These are phyloP conservation scores for Plenodomus tracheiphilus DNA, from an alignment of 2,329 filamentous ascomycete genomes.

Conservation along the genomic window DNA sequence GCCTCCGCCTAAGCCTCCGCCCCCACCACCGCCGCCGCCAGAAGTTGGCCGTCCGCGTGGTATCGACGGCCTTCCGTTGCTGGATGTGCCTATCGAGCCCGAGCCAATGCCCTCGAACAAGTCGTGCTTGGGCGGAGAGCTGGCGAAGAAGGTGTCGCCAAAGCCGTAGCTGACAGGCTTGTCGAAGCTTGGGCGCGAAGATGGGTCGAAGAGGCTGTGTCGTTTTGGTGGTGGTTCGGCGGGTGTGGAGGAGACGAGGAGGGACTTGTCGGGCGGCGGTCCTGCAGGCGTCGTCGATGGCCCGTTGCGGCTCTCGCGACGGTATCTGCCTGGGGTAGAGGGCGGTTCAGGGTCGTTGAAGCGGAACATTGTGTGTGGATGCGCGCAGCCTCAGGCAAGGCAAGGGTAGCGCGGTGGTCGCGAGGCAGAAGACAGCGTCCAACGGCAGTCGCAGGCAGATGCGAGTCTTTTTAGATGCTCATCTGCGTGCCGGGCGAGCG, in stretches of 20 bases:
- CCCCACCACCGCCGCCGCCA: slow-evolving; percentile 6
- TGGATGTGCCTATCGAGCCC: slow-evolving; percentile 32
- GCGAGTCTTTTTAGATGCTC: too few relatives aligned
- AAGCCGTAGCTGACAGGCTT: slow-evolving; percentile 23
- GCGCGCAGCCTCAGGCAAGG: slow-evolving; percentile 3
- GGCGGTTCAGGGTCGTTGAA: slow-evolving; percentile 39
- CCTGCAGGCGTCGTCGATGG: slow-evolving; percentile 63
- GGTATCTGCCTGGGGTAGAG: slow-evolving; percentile 39
- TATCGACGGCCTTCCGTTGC: slow-evolving; percentile 28
- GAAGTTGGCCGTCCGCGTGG: slow-evolving; percentile 33
- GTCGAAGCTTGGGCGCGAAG: slow-evolving; percentile 45
- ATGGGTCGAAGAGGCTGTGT: slow-evolving; percentile 53
- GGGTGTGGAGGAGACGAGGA: slow-evolving; percentile 59
- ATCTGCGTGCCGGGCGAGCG: too few relatives aligned
- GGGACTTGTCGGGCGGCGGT: slow-evolving; percentile 52
- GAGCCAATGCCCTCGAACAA: slow-evolving; percentile 32
- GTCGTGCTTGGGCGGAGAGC: slow-evolving; percentile 41
- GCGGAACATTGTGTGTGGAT: slow-evolving; percentile 37
- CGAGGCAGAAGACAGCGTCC: too few relatives aligned
- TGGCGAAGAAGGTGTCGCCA: slow-evolving; percentile 25
- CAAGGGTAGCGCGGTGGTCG: too few relatives aligned
- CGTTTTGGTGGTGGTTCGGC: slow-evolving; percentile 55
- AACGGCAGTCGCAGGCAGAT: not conserved
- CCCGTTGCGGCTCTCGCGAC: slow-evolving; percentile 33
- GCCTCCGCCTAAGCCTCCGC: slow-evolving; percentile 1